Evolutionary conservation across 306 rosid species (phyloP).

Genomic region (Argentina anserina): DNA sequence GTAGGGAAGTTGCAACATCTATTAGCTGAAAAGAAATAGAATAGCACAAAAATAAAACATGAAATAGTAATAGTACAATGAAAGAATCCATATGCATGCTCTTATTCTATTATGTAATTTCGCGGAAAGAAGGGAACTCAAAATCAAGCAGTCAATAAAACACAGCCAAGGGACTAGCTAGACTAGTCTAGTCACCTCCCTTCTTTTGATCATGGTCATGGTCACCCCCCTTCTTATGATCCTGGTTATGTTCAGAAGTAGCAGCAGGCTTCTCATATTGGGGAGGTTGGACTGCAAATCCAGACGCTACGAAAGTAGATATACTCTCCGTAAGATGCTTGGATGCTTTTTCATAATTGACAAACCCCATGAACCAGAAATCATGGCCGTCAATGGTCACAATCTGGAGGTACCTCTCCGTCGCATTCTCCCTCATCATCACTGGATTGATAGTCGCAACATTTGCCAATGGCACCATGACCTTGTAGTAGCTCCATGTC

Average conservation of each 20-base stretch:
- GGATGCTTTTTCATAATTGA: slow-evolving; percentile 66
- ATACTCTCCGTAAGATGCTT: slow-evolving; percentile 38
- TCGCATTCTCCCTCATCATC: slow-evolving; percentile 48
- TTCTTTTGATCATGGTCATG: background rate
- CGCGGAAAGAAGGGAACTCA: background rate
- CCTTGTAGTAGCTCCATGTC: slow-evolving; percentile 57
- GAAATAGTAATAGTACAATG: background rate
- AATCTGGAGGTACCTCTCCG: slow-evolving; percentile 69
- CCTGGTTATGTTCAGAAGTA: background rate
- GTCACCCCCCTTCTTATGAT: background rate
- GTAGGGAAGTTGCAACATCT: background rate
- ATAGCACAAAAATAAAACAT: background rate
- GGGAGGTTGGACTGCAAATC: slow-evolving; percentile 11
- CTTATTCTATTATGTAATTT: background rate
- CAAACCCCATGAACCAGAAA: slow-evolving; percentile 94
- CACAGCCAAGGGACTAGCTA: background rate
- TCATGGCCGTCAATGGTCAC: slow-evolving; percentile 71
- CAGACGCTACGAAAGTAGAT: slow-evolving; percentile 26
- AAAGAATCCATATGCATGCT: background rate
- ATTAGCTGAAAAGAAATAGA: background rate
- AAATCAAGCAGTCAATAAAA: background rate
- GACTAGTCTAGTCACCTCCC: background rate
- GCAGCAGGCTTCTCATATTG: background rate
- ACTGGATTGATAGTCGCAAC: slow-evolving; percentile 54
- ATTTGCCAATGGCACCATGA: slow-evolving; percentile 60